phyloP scores from a whole-genome alignment of 1,284 basidiomycete species.

The Xerocomus minutiporus region DNA sequence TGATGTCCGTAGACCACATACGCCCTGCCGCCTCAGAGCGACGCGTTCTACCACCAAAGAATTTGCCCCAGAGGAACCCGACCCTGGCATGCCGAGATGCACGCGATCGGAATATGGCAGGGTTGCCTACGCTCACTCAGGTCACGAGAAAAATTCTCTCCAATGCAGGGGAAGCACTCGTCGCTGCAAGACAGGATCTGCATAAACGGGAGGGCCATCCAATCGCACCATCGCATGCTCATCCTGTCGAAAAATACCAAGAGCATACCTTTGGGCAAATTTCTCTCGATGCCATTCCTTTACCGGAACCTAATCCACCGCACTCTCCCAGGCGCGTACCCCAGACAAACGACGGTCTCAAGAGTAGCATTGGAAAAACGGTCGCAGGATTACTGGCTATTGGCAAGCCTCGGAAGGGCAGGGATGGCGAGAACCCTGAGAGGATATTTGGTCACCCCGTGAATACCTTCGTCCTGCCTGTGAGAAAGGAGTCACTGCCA shows the following conservation, averaged over 20 bases:
- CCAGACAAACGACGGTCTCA: constrained; percentile 5
- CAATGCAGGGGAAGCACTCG: background rate
- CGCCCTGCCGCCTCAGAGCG: background rate
- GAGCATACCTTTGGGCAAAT: constrained; percentile 8
- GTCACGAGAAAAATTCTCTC: constrained; percentile 9
- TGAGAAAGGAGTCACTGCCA: constrained; percentile 17
- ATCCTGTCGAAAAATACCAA: background rate
- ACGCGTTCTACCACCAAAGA: background rate
- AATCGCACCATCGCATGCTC: background rate
- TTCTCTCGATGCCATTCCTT: constrained; percentile 13
- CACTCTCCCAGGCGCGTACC: constrained; percentile 12
- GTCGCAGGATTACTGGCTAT: constrained; percentile 9
- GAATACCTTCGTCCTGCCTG: constrained; percentile 8
- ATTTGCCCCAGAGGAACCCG: background rate
- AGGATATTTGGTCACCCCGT: constrained; percentile 16
- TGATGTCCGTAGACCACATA: constrained; percentile 10
- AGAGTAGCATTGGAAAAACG: constrained; percentile 2
- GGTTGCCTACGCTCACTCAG: constrained; percentile 19
- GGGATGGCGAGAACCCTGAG: background rate
- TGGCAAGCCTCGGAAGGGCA: constrained; percentile 1
- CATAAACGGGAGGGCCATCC: constrained; percentile 4
- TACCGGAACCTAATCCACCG: constrained; percentile 3
- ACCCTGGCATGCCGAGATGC: background rate
- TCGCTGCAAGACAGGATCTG: background rate
- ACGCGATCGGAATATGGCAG: background rate